A percentile compares a stretch with the other conserved stretches of the same genome.
These are phyloP conservation scores for Candida saitoana DNA, from an alignment of 805 yeast species.

Conservation along the genomic window DNA sequence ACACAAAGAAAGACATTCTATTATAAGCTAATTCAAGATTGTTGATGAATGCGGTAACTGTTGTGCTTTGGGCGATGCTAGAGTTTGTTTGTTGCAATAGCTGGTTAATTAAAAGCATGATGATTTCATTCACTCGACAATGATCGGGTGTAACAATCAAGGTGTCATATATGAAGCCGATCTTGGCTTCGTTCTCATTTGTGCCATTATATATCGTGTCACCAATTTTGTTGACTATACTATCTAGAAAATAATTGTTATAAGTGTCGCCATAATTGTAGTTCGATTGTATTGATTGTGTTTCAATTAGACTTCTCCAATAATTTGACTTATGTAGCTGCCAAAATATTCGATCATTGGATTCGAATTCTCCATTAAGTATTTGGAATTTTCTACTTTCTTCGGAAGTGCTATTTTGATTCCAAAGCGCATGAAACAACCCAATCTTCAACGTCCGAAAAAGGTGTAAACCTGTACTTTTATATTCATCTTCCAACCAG, in stretches of 20 bases:
- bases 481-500: constrained; percentile 32
- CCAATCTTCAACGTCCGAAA: constrained; percentile 11
- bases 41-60: background rate
- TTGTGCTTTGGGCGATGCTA: background rate
- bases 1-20: background rate
- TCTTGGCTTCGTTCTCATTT: constrained; percentile 6
- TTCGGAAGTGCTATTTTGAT: constrained; percentile 9
- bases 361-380: constrained; percentile 12
- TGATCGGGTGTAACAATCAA: constrained; percentile 14
- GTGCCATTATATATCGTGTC: background rate
- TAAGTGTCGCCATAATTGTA: constrained; percentile 11
- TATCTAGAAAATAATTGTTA: constrained; percentile 21
- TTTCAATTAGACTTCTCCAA: constrained; percentile 20
- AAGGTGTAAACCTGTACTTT: background rate
- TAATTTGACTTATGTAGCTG: constrained; percentile 21
- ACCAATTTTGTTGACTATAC: constrained; percentile 16
- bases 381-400: constrained; percentile 12
- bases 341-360: constrained; percentile 22
- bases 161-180: constrained; percentile 6
- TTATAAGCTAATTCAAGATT: constrained; percentile 1
- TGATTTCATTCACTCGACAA: constrained; percentile 16
- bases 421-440: constrained; percentile 25
- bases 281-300: constrained; percentile 9
- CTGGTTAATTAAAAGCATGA: constrained; percentile 15
- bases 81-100: constrained; percentile 10